These are phyloP conservation scores for Candida patagonica DNA, from an alignment of 805 yeast genomes.

Conservation along the genomic window DNA sequence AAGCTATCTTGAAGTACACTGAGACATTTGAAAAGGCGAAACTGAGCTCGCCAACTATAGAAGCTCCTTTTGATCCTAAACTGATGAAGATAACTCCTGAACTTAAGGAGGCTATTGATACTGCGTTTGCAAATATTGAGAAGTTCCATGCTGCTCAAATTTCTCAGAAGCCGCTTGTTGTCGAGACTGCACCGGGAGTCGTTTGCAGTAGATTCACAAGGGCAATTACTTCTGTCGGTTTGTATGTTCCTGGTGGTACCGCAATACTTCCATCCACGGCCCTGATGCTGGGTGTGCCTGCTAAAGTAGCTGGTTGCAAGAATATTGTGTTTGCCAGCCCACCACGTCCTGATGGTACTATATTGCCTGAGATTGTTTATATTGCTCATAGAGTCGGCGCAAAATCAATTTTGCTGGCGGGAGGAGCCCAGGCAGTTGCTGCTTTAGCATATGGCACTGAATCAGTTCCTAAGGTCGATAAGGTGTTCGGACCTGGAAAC, in stretches of 20 bases:
- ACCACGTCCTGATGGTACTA: conserved; percentile 83
- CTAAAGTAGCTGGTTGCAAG: conserved; percentile 92
- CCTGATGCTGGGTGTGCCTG: conserved; percentile 97
- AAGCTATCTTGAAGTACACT: conserved; percentile 80
- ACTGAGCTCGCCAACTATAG: conserved; percentile 60
- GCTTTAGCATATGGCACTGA: conserved; percentile 99
- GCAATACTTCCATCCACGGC: conserved; percentile 98
- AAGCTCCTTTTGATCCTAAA: conserved; percentile 80
- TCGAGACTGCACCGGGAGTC: conserved; percentile 93
- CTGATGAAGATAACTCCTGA: conserved; percentile 65
- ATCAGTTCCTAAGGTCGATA: conserved; percentile 85
- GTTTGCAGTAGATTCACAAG: conserved; percentile 89
- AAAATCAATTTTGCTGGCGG: conserved; percentile 80
- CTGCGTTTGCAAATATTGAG: conserved; percentile 79
- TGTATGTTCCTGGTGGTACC: conserved; percentile 98
- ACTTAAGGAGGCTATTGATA: conserved; percentile 75
- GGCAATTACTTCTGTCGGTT: conserved; percentile 89
- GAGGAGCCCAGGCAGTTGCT: conserved; percentile 99
- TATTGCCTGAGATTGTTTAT: conserved; percentile 95
- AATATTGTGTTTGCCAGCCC: conserved; percentile 93
- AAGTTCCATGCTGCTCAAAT: conserved; percentile 89
- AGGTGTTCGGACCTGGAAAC: conserved; percentile 97
- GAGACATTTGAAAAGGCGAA: conserved; percentile 83
- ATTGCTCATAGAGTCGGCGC: conserved; percentile 97
- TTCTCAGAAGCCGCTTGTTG: conserved; percentile 50